Evolutionary conservation across 768 basidiomycete species (phyloP), one percentile per base, ranked within the genome.

Genomic region (Albatrellus ellisii): DNA sequence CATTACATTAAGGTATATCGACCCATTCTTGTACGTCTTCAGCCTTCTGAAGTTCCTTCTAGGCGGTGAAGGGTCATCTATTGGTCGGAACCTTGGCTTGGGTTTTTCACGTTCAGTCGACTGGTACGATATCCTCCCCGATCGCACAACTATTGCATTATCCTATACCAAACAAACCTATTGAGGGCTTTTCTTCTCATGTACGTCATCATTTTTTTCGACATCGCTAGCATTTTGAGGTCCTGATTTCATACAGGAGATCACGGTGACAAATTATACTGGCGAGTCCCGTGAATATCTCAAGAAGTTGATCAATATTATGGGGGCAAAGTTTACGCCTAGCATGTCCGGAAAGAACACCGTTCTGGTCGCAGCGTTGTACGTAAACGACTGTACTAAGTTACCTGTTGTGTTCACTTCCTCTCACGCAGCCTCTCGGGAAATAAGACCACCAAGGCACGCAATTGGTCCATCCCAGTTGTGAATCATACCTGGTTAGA

Each of bases 401-500:
- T 31, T 39, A 12, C 17, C 11, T 24, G 22, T 28, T 9, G 17
- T 9, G 6, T 5, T 18, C 18, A 26, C 17, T 29, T 26, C 27
- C 40, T 9, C 8, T 25, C 27, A n/a, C 22, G 37, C 46, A 57
- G 59, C 27, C 42, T 54, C 9, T 40, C 42, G 0, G 54, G 54
- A 4, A 58, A 47, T 1, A 95, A 95, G 61, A 77, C 82, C 0
- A 61, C 62, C 6, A 84, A 83, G 52, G 87, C 89, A 0, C 63
- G 67, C 6, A 63, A 73, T 0, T 94, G 91, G 91, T 74, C 73
- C 0, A 82, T 92, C 46, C 80, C 88, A 0, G 67, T 91, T 44
- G 81, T 92, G 9, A 94, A 90, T 51, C 91, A 97, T 51, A 69
- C 71, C 0, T 95, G 89, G 88, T 67, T 95, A 3, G 91, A 95